Evolutionary conservation across 2,329 filamentous ascomycete genomes (phyloP), one percentile per base, ranked within the genome.

Genomic region (Keithomyces neogunnii): DNA sequence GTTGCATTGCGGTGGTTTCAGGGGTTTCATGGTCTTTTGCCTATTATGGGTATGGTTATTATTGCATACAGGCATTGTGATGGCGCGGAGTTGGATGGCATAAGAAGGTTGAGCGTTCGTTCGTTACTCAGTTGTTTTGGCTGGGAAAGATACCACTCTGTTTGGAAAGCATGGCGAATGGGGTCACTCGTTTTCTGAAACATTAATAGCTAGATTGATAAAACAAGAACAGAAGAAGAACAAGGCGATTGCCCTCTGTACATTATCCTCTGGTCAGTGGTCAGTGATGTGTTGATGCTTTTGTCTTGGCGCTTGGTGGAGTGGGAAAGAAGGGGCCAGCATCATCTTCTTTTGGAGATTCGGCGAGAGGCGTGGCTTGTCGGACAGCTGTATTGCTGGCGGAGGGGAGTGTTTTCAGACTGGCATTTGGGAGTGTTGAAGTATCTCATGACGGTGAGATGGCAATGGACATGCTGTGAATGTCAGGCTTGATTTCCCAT

Each of bases 291-390:
- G 40, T 10, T 44, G n/a, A 26, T 30, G 28, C 19, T 39, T 13
- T 35, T 10, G n/a, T 39, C 36, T 10, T 39, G 36, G 36, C 36
- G 8, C 9, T n/a, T 10, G 8, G 7, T 39, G 36, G 26, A 65
- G 63, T 4, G 63, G 59, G 0, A 57, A 62, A 9, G 69, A 72
- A 52, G 61, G 73, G 13, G 65, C 74, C 51, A 72, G 68, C 44
- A 70, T 74, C 32, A 69, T 73, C 0, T 74, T 76, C 48, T 76
- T 76, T 59, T 75, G 74, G 49, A 66, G 69, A 1, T 69, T 69
- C 49, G 63, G 62, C 13, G 69, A 72, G 61, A 71, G 63, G 55
- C 72, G 67, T 36, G 65, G 59, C 3, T 69, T 72, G 29, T 51
- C 72, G 30, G 63, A 70, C 11, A 66, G 59, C 42, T 71, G 69